phyloP scores from a whole-genome alignment of 768 basidiomycete species.

The Hydnum rufescens region DNA sequence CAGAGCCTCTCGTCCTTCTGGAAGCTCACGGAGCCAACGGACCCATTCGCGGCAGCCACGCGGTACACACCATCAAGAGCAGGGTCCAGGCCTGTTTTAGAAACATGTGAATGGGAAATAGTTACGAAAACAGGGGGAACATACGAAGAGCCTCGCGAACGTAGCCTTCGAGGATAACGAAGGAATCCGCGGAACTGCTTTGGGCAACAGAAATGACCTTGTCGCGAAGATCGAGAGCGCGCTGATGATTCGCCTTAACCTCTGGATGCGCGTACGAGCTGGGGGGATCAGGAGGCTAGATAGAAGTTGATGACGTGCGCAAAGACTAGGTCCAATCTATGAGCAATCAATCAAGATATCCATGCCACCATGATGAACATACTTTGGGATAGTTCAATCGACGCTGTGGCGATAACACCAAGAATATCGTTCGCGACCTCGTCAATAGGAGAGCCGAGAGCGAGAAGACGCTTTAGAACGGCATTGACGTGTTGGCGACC shows the following conservation, averaged over 20 bases:
- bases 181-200: neutral
- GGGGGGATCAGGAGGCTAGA: neutral
- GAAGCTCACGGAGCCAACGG: neutral
- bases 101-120: neutral
- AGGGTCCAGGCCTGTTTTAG: neutral
- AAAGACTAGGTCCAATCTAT: neutral
- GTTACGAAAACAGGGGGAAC: neutral
- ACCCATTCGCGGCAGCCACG: neutral
- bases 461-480: neutral
- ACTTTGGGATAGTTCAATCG: slow-evolving; percentile 1
- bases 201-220: neutral
- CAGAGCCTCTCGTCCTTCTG: neutral
- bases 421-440: slow-evolving; percentile 1
- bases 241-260: neutral
- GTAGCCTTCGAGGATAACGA: neutral
- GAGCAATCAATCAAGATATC: neutral
- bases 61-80: slow-evolving; percentile 5
- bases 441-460: neutral
- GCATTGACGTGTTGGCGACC: neutral
- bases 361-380: neutral
- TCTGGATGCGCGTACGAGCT: neutral
- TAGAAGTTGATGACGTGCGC: slow-evolving; percentile 4
- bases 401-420: neutral
- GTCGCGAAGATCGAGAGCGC: neutral
- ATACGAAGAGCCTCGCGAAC: slow-evolving; percentile 4